Conservation (phyloP, 257 asterid genomes). For the Pogostemon cablin region DNA sequence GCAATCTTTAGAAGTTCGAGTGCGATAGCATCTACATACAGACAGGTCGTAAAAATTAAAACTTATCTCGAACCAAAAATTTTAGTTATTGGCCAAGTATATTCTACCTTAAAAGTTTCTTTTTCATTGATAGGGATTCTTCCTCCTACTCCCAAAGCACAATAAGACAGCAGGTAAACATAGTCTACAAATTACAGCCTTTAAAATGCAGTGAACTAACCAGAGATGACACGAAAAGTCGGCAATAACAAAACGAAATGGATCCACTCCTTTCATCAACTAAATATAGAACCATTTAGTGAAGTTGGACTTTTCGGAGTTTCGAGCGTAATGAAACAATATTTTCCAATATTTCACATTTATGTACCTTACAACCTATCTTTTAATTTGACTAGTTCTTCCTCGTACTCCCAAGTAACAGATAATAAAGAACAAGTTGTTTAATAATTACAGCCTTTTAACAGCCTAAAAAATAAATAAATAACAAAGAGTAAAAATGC, state of each 20-base stretch:
- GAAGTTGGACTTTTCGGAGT: background rate
- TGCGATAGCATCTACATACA: background rate
- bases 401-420: too few relatives aligned
- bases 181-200: background rate
- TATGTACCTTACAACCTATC: too few relatives aligned
- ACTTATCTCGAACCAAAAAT: background rate
- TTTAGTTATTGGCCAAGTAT: background rate
- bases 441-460: too few relatives aligned
- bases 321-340: too few relatives aligned
- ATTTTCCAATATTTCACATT: too few relatives aligned
- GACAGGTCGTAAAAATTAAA: background rate
- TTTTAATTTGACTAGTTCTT: too few relatives aligned
- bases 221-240: constrained; percentile 4
- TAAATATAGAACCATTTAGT: background rate
- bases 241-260: background rate
- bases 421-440: too few relatives aligned
- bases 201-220: background rate
- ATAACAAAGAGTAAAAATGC: too few relatives aligned
- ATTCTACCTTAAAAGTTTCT: too few relatives aligned
- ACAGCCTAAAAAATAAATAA: too few relatives aligned
- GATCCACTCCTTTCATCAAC: background rate
- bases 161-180: background rate
- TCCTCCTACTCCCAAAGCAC: background rate
- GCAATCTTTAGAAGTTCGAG: background rate
- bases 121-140: background rate